Conservation (phyloP, 805 yeast species). For the Ogataea haglerorum region DNA sequence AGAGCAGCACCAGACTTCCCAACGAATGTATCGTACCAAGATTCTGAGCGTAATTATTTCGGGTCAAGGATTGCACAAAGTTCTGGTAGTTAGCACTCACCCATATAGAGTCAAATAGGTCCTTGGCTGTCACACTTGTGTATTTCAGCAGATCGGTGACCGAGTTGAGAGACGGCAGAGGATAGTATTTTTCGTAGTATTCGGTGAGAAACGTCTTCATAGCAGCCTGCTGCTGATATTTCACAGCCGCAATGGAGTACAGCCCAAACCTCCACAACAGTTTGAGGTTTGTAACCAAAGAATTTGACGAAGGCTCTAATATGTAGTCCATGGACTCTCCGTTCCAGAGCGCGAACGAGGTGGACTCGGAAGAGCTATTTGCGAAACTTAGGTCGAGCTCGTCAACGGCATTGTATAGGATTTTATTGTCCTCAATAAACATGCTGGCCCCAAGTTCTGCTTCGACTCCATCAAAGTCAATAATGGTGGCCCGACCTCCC, state of each 20-base stretch:
- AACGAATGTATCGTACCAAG: conserved; percentile 41
- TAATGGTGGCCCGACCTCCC: conserved; percentile 46
- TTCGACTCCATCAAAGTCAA: conserved; percentile 24
- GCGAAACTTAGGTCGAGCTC: conserved; percentile 32
- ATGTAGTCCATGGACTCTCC: conserved; percentile 29
- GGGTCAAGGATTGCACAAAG: conserved; percentile 38
- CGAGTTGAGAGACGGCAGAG: conserved; percentile 32
- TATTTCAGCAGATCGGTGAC: conserved; percentile 20
- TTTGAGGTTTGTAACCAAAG: conserved; percentile 12
- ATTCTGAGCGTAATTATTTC: conserved; percentile 44
- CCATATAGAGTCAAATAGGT: conserved; percentile 23
- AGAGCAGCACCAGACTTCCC: conserved; percentile 39
- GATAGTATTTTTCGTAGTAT: conserved; percentile 35
- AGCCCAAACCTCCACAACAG: conserved; percentile 33
- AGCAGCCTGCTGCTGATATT: conserved; percentile 13
- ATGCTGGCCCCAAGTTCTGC: conserved; percentile 47
- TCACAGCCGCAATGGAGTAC: conserved; percentile 23
- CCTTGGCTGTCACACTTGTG: conserved; percentile 25
- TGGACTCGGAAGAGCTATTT: conserved; percentile 15
- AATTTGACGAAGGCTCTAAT: conserved; percentile 2
- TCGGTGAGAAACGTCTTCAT: conserved; percentile 30
- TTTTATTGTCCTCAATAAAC: conserved; percentile 39
- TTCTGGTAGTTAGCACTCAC: conserved; percentile 27
- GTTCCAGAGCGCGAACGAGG: conserved; percentile 36
- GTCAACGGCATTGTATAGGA: conserved; percentile 36